Conservation (phyloP, 208 protist species). For the Phytomonas sp. region DNA sequence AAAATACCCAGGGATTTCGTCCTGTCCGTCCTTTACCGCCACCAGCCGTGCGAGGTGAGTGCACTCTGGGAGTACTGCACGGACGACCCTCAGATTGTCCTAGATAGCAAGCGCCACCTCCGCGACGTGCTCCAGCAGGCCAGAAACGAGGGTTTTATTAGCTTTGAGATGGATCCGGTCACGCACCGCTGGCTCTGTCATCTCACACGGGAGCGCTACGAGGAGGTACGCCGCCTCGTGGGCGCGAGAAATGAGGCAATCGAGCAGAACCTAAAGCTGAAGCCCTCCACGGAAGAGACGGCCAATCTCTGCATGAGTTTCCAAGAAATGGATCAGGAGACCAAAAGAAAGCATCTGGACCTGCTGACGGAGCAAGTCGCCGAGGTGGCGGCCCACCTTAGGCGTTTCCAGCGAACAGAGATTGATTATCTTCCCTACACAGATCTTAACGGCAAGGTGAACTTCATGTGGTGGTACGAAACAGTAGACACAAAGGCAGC, state of each 20-base stretch:
- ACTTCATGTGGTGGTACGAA: conserved; percentile 94
- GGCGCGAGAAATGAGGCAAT: conserved; percentile 29
- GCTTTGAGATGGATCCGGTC: conserved; percentile 69
- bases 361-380: conserved; percentile 59
- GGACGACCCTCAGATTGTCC: conserved; percentile 69
- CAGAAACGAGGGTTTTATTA: conserved; percentile 78
- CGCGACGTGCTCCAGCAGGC: conserved; percentile 83
- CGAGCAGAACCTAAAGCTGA: conserved; percentile 44
- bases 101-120: conserved; percentile 88
- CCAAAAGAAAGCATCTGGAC: conserved; percentile 53
- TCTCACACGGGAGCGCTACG: conserved; percentile 76
- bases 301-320: conserved; percentile 48
- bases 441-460: conserved; percentile 87
- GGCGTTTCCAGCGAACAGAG: conserved; percentile 70
- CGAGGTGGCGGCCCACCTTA: conserved; percentile 59
- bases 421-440: conserved; percentile 90
- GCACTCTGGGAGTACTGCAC: conserved; percentile 77
- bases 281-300: conserved; percentile 52
- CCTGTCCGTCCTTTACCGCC: conserved; percentile 79
- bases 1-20: conserved; percentile 83
- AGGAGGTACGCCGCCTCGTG: conserved; percentile 70
- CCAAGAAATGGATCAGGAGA: conserved; percentile 54
- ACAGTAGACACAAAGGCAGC: conserved; percentile 33
- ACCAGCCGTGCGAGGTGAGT: conserved; percentile 85
- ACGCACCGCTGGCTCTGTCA: conserved; percentile 68